Base-by-base conservation (phyloP, 2,329 filamentous ascomycete species). In the Aspergillus fijiensis region DNA sequence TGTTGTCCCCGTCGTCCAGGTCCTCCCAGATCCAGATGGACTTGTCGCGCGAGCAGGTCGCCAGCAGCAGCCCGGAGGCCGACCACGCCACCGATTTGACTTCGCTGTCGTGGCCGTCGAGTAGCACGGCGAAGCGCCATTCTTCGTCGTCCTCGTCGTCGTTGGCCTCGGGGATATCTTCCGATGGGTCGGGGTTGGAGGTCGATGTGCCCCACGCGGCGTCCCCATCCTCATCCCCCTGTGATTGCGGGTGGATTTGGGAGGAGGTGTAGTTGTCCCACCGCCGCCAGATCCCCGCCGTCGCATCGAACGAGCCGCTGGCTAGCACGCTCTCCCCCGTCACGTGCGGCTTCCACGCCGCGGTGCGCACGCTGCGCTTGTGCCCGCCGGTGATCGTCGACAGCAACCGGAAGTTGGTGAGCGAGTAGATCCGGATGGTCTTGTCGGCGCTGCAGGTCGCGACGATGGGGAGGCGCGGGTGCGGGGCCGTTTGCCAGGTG, bases 1-100 rank as follows among this genome's bases (percentile, higher is more conserved):
- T 95, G 74, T 96, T 94, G 58, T 96, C 93, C 16, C 89, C 90
- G 66, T 90, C 89, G 58, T 80, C 79, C 57, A 97, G 85, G 74
- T 98, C 95, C 77, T 99, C 95, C 95, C 95, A 99, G 69, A 99
- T 91, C 95, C 95, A 99, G 19, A 98, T 91, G 16, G 87, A 90
- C 80, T 98, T 98, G 75, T 99, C 95, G 52, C 95, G 85, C 56
- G 87, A 90, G 76, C 93, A 97, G 0, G 93, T 97, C 5, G 95
- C 95, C 4, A 99, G 84, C 69, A 92, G 85, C 83, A 63, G 94
- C 82, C 81, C 97, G 89, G 81, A 76, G 3, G 78, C 69, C 0
- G 76, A 77, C 76, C 79, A 81, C 21, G 89, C 85, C 12, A 96
- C 86, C 31, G 85, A 87, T 77, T 99, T 99, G 76, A 99, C 90